Base-by-base conservation (phyloP, 805 yeast genomes). In the Yamadazyma insecticola region DNA sequence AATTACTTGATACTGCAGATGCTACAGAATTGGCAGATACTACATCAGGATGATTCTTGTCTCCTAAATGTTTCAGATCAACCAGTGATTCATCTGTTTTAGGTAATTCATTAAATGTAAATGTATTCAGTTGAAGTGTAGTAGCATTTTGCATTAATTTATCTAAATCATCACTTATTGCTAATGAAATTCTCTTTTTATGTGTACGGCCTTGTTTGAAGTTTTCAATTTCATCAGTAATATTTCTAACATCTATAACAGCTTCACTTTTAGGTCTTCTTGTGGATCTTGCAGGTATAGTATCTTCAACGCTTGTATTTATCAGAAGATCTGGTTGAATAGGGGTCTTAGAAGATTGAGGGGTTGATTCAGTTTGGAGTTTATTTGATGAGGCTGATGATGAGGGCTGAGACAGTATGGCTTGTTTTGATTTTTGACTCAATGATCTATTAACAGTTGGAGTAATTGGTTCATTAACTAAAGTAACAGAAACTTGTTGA, bases 201-300 rank as follows among this genome's bases (percentile, higher is more conserved):
- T 51, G 40, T 9, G 33, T 33, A 13, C 28, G 16, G 7, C 25
- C 21, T 18, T 14, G 13, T 5, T 22, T 22, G 16, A 26, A 3
- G 8, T 27, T 34, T 9, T 33, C 43, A 17, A 32, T 20, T 16
- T 37, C 44, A 16, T 25, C 26, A 11, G 28, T 22, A 14, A 31
- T 32, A 13, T 32, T 40, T 8, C 30, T 35, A n/a, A 23, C 33
- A 9, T 20, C 30, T 6, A 21, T 10, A n/a, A 7, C 14, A 24
- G 13, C n/a, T 20, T 43, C 60, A 36, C 63, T 57, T 16, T 52
- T 52, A 5, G 70, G 70, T 35, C 71, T 44, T 27, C 59, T 47
- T 5, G 49, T 49, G 22, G 67, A 62, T 31, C 71, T 50, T 2
- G 67, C 57, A 2, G 71, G 71, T 2, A 65, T 47, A 3, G 64